Evolutionary conservation across 2,329 filamentous ascomycete genomes (phyloP).

Genomic region (Botrytis fragariae): DNA sequence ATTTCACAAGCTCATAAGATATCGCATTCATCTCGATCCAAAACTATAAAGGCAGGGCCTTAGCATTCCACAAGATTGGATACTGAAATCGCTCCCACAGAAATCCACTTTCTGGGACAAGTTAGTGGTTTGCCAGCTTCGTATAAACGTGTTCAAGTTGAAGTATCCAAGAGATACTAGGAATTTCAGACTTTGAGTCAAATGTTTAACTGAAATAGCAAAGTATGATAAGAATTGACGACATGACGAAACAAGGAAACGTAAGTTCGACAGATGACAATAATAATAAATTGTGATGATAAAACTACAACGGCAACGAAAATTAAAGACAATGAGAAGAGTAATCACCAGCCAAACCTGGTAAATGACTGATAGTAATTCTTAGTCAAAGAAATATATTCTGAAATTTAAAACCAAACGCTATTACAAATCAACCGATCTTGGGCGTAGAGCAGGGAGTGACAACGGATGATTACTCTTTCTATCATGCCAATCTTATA

Average conservation of each 20-base stretch:
- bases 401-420: too few species aligned
- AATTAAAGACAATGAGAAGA: neutral
- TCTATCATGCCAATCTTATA: accelerated
- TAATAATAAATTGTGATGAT: neutral
- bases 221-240: neutral
- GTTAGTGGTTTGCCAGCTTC: neutral
- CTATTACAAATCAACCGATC: too few species aligned
- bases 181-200: neutral
- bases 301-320: neutral
- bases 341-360: accelerated
- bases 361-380: too few species aligned
- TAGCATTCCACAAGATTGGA: neutral
- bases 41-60: neutral
- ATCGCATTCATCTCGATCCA: neutral
- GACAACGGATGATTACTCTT: neutral
- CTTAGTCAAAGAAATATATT: too few species aligned
- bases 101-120: neutral
- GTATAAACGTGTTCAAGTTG: neutral
- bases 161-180: neutral
- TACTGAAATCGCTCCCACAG: neutral
- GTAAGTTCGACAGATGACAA: neutral
- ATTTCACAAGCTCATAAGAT: neutral
- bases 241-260: neutral
- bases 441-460: too few species aligned
- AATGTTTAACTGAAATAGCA: neutral